Base-by-base conservation (phyloP, 345 rosid species). In the Erodium maritimum region DNA sequence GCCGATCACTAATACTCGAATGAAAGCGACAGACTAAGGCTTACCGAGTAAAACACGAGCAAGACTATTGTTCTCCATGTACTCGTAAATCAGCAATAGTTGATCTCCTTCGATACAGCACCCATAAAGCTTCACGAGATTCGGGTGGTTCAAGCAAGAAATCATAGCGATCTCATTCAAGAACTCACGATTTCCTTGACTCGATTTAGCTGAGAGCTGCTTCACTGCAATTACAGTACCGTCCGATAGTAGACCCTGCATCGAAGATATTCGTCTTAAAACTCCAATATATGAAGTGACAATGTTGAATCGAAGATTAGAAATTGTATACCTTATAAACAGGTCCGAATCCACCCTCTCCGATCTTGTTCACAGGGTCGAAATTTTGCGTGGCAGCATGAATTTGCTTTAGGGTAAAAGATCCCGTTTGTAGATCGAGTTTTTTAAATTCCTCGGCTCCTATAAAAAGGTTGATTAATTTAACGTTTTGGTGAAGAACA, bases 311-410 rank as follows among this genome's bases (percentile, higher is more conserved):
- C n/a, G 20, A 20, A 51, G 37, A 29, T 29, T 29, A 29, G n/a
- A 60, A 63, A 1, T 16, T 20, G 5, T 11, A 21, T 75, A 80
- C 89, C 85, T 79, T 83, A 71, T 66, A 78, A 0, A 83, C 89
- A 50, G 89, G 61, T 69, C 89, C 86, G 23, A 83, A 83, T 64
- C 86, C 86, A 54, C 89, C 89, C 71, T 78, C 89, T 55, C 89
- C 89, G 2, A 83, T 71, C 68, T 83, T 83, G 68, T 83, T 80
- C 54, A 17, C 37, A 33, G 75, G 25, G 60, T 68, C 75, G 61
- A 83, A 83, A 59, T 83, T 69, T 20, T 73, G 54, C 0, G 89
- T 83, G 42, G 89, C 89, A 65, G 59, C 61, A 61, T 67, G 77
- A 50, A 83, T 83, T 70, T 80, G 82, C 70, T 68, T 73, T 5